A percentile compares a stretch with the other conserved stretches of the same genome.
Evolutionary conservation across 1,284 basidiomycete species (phyloP).

Genomic region (Chalciporus piperatoides): DNA sequence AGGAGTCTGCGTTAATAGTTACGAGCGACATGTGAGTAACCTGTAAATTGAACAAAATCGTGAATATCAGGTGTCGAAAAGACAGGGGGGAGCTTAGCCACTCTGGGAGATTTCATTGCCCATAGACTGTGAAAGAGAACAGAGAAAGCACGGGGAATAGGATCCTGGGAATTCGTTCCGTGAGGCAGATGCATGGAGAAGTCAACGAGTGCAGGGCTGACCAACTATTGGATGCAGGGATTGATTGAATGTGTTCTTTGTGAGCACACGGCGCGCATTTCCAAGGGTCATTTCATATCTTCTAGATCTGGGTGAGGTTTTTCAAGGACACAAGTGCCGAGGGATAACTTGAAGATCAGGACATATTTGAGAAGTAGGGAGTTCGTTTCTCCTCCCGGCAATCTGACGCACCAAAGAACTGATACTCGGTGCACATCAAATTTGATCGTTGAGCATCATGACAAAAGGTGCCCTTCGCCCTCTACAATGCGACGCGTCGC

Average conservation of each 20-base stretch:
- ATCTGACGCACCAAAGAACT: not conserved
- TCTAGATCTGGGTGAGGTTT: not conserved
- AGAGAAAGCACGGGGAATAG: not conserved
- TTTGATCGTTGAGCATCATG: not conserved
- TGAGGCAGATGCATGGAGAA: conserved; percentile 16
- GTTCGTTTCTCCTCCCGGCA: not conserved
- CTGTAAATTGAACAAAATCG: not conserved
- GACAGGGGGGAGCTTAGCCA: not conserved
- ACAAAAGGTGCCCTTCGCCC: not conserved
- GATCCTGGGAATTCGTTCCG: conserved; percentile 2
- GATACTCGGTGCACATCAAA: not conserved
- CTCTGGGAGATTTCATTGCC: not conserved
- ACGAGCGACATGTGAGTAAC: not conserved
- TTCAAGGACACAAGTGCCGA: not conserved
- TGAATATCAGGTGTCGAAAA: not conserved
- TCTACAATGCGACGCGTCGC: not conserved
- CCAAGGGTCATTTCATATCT: not conserved
- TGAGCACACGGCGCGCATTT: not conserved
- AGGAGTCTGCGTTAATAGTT: not conserved
- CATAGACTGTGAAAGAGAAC: not conserved
- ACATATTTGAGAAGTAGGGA: not conserved
- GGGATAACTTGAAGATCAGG: too few relatives aligned
- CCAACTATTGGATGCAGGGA: conserved; percentile 2
- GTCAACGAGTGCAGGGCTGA: not conserved
- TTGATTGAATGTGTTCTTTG: not conserved